Evolutionary conservation across 2,329 filamentous ascomycete genomes (phyloP).

Genomic region (Fusarium multiceps): DNA sequence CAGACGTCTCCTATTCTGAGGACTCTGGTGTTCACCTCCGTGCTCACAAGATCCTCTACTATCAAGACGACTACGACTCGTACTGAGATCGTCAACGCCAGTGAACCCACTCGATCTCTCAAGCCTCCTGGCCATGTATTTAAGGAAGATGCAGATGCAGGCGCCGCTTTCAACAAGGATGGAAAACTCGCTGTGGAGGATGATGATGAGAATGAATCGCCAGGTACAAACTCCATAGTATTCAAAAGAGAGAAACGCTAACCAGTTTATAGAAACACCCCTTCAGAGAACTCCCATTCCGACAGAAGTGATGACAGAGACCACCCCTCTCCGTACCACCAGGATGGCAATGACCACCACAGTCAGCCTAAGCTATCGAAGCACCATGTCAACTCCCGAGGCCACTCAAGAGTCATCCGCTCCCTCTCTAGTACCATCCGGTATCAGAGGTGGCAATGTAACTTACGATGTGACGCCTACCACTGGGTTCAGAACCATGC

Average conservation of each 20-base stretch:
- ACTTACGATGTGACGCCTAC: constrained; percentile 12
- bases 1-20: constrained; percentile 9
- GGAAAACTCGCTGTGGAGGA: constrained; percentile 14
- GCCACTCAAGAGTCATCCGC: constrained; percentile 8
- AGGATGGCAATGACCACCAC: constrained; percentile 10
- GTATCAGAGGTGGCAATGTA: constrained; percentile 1
- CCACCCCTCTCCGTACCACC: not conserved
- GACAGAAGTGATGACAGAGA: not conserved
- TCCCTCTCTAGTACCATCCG: not conserved
- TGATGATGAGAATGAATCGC: not conserved
- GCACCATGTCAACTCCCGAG: constrained; percentile 9
- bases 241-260: not conserved
- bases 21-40: constrained; percentile 38
- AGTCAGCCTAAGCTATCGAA: not conserved
- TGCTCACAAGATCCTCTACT: constrained; percentile 38
- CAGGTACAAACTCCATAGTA: not conserved
- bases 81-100: constrained; percentile 28
- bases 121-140: constrained; percentile 26
- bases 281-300: not conserved
- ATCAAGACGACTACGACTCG: constrained; percentile 25
- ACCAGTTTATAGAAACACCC: constrained; percentile 11
- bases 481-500: constrained; percentile 44
- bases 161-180: constrained; percentile 4
- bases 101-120: constrained; percentile 8
- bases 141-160: constrained; percentile 20